Percentiles rank a stretch among this genome's conserved stretches.
Evolutionary conservation across 2,329 filamentous ascomycete species (phyloP).

Genomic region (Epicoccum sorghinum): DNA sequence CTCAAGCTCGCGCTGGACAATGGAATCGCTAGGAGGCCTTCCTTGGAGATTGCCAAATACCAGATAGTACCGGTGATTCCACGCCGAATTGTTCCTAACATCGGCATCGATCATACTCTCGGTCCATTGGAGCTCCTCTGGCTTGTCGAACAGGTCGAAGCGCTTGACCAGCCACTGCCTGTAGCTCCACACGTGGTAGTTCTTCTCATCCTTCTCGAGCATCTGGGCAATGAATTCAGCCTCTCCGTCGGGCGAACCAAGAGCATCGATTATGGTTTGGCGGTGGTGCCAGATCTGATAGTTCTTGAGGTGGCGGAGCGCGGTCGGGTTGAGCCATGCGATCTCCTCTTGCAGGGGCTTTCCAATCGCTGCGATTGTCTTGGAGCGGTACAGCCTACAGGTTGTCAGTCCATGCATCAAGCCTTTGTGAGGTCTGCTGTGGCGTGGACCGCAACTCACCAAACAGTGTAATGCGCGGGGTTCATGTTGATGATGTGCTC

Average conservation of each 20-base stretch:
- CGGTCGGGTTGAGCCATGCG: constrained; percentile 82
- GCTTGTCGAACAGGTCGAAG: constrained; percentile 60
- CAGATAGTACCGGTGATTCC: constrained; percentile 97
- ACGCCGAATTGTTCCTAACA: constrained; percentile 94
- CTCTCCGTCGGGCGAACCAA: constrained; percentile 69
- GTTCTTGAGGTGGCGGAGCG: constrained; percentile 88
- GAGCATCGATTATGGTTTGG: constrained; percentile 62
- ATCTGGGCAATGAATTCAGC: constrained; percentile 77
- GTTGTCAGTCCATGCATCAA: constrained; percentile 16
- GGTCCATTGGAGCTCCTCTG: constrained; percentile 71
- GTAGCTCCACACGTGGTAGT: constrained; percentile 99
- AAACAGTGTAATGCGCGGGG: constrained; percentile 97
- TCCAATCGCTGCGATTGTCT: constrained; percentile 71
- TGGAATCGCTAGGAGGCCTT: constrained; percentile 52
- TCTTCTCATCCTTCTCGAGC: constrained; percentile 87
- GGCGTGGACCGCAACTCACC: constrained; percentile 57
- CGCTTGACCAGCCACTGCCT: constrained; percentile 76
- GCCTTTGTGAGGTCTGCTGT: not conserved
- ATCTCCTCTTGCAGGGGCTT: constrained; percentile 74
- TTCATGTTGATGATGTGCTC: constrained; percentile 92
- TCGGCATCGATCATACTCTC: constrained; percentile 77
- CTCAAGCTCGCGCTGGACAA: constrained; percentile 75
- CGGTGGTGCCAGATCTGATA: constrained; percentile 93
- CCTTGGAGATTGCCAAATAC: constrained; percentile 68
- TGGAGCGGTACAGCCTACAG: constrained; percentile 81